Base-by-base conservation (phyloP, 1,284 basidiomycete species). In the Amylostereum areolatum region DNA sequence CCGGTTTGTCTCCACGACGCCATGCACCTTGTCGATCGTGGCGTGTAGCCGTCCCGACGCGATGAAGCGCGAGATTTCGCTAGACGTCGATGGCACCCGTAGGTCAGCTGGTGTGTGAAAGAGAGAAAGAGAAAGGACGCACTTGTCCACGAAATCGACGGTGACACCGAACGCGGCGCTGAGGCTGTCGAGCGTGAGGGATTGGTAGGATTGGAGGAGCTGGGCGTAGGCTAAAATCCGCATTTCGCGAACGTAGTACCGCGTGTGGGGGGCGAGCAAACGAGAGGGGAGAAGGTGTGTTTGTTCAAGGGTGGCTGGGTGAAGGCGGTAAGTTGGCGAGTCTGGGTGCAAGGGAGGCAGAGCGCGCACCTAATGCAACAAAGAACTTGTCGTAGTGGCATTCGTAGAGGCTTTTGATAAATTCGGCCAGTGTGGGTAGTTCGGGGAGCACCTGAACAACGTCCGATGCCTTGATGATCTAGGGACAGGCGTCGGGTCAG, bases 361-460 rank as follows among this genome's bases (percentile, higher is more conserved):
- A 55, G 29, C 48, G 52, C 72, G 29, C 59, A 89, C 88, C 87
- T 12, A 98, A 79, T 0, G 95, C 87, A 32, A 85, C 71, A 70
- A 98, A 99, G 71, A 99, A 94, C 54, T 92, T 89, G 61, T 92
- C 85, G 63, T 98, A 99, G 62, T 95, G 90, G 58, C 91, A 93
- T 53, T 94, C 90, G 67, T 97, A 96, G 4, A 99, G 75, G 55
- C 71, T 87, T 61, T 82, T 84, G 46, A 83, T 75, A 37, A 87
- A 73, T 50, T 89, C 85, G 11, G 83, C 78, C 7, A 89, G 77
- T 4, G 80, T 70, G 0, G 85, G 85, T 0, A 86, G 65, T 45
- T 89, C 87, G 0, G 83, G 84, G 2, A 90, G 68, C 24, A 83
- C 80, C 57, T 85, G 81, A 53, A 77, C 81, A 3, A 90, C 85